Base-by-base conservation (phyloP, 2,329 filamentous ascomycete species). In the Trichoderma sp. region DNA sequence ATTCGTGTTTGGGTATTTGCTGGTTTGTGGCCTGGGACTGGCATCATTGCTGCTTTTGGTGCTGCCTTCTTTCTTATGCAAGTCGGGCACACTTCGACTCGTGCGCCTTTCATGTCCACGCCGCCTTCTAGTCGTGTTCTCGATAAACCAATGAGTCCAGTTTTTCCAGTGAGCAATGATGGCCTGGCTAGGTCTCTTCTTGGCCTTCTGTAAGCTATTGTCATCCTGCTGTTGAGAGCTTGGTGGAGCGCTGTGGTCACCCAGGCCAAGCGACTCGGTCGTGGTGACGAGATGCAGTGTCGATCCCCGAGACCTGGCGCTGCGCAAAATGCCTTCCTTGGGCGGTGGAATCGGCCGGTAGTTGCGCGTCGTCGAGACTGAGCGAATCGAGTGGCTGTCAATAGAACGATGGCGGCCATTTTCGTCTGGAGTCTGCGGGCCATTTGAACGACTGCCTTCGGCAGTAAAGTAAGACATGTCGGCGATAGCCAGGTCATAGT, bases 281-380 rank as follows among this genome's bases (percentile, higher is more conserved):
- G 89, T 90, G 11, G 93, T 92, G 51, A 97, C 94, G 5, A 97
- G 88, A 78, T 97, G 94, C 36, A 98, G 87, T 74, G 94, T 96
- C 75, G 94, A 97, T 57, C 93, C 92, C 73, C 93, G 87, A 75
- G 93, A 92, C 76, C 92, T 87, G 72, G 92, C 90, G 74, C 90
- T 90, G 75, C 90, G 85, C 71, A 91, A 80, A 12, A 89, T 82
- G 15, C 90, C 89, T 79, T 98, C 95, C 80, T 98, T 98, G 2
- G 95, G 94, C 56, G 95, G 95, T 11, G 92, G 93, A 53, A 93
- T 86, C 6, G 95, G 89, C 47, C 88, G 91, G 62, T 93, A 90
- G 73, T 92, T 90, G 73, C 92, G 86, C 34, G 93, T 94, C 14
- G 94, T 94, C 77, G 93, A 94, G 26, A 87, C 87, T 21, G 92